Conservation (phyloP, 2,329 filamentous ascomycete genomes). For the Alternaria triticina region DNA sequence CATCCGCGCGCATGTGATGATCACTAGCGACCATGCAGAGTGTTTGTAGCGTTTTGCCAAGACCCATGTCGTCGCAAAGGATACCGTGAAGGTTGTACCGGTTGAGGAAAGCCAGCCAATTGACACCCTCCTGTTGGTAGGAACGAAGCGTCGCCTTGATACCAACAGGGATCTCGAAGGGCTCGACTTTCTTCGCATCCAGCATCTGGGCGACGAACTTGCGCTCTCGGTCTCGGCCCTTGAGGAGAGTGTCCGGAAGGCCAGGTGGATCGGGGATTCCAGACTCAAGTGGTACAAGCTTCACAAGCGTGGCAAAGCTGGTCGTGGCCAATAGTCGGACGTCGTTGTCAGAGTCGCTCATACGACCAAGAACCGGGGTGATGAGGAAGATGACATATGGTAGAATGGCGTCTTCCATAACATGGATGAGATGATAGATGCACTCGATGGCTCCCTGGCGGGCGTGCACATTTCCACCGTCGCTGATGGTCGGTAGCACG, state of each 20-base stretch:
- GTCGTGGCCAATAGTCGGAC: slow-evolving; percentile 94
- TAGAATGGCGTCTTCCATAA: slow-evolving; percentile 95
- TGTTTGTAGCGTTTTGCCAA: slow-evolving; percentile 96
- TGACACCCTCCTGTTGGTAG: slow-evolving; percentile 98
- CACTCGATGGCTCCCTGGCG: slow-evolving; percentile 94
- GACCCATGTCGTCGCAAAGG: slow-evolving; percentile 98
- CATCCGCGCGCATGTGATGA: slow-evolving; percentile 89
- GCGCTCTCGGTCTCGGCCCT: slow-evolving; percentile 89
- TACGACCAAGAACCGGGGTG: slow-evolving; percentile 92
- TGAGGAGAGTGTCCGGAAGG: slow-evolving; percentile 83
- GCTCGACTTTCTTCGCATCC: slow-evolving; percentile 94
- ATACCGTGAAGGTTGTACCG: slow-evolving; percentile 98
- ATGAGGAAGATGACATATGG: slow-evolving; percentile 99
- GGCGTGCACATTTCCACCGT: slow-evolving; percentile 84
- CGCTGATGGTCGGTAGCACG: slow-evolving; percentile 89
- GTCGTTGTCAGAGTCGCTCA: slow-evolving; percentile 98
- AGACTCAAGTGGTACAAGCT: slow-evolving; percentile 93
- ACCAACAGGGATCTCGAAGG: slow-evolving; percentile 90
- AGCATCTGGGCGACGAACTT: slow-evolving; percentile 97
- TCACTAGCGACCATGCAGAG: slow-evolving; percentile 98
- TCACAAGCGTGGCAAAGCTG: slow-evolving; percentile 95
- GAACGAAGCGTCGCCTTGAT: slow-evolving; percentile 97
- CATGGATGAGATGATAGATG: slow-evolving; percentile 95
- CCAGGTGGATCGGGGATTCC: slow-evolving; percentile 97
- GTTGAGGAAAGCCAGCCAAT: slow-evolving; percentile 98